Base-by-base conservation (phyloP, 371 early-diverging fungal genomes). In the Sporodiniella umbellata region DNA sequence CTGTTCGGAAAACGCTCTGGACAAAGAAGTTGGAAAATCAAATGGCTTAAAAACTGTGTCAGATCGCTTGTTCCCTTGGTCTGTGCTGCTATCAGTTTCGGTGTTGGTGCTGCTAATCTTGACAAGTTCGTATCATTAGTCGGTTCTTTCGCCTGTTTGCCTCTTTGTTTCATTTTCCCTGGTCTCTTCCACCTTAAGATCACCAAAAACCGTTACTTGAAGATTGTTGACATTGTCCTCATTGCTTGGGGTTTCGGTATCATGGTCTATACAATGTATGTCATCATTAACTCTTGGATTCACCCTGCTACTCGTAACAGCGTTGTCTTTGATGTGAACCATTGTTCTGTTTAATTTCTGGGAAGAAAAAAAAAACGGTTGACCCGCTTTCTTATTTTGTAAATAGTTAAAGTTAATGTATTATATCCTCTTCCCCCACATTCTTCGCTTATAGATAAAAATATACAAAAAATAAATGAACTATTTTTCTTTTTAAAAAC, bases 111-210 rank as follows among this genome's bases (percentile, higher is more conserved):
- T 14, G 66, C 70, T 33, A 74, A 78, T 23, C 62, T 91, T 25
- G 80, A 87, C 70, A 85, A 86, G 58, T 83, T 91, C 53, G 92
- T 91, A 12, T 74, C 84, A 1, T 68, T 89, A 10, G 75, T 74
- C 10, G 75, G 75, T 7, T 66, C 67, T 1, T 31, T 74, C 23
- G 70, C 70, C 14, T 74, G 75, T 43, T 57, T 70, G 51, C 75
- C 75, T 14, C 58, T 74, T 7, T 70, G 68, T 33, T 74, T 70
- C 26, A 68, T 74, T 8, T 73, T 69, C 45, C 74, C 74, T n/a
- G 78, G 86, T 19, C 49, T 72, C 38, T 88, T 91, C 77, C 88
- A 89, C 59, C 76, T 60, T 67, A 83, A 72, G 56, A 59, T 68
- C 5, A 70, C 79, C 11, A 67, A 56, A 38, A 58, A 59, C 8